Base-by-base conservation (phyloP, 2,329 filamentous ascomycete species). In the Periconia sp. region DNA sequence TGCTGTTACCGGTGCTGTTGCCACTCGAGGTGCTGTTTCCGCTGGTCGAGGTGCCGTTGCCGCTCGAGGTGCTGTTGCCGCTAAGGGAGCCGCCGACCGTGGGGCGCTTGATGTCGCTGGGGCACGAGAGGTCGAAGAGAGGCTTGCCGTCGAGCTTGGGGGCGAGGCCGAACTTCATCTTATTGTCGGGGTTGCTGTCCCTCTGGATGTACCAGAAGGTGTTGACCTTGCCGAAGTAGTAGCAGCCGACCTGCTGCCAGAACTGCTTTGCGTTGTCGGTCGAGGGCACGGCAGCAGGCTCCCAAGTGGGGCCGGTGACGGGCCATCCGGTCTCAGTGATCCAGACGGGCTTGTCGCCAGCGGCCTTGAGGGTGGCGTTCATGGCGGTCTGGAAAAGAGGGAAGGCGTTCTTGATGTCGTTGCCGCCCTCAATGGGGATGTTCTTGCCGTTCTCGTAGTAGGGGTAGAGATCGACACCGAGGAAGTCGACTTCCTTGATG, bases 161-260 rank as follows among this genome's bases (percentile, higher is more conserved):
- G 64, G 80, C 82, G 58, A 85, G 79, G 68, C 76, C 81, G 49
- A 85, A 85, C 76, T 83, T 82, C 74, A 81, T 77, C 67, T 77
- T 65, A 77, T 85, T 84, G 69, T 78, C 81, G 47, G 81, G 79
- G 77, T 84, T 84, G 47, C 66, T 63, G 48, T 73, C 70, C 9
- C 63, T 63, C 6, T 72, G 62, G 7, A 64, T 68, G 58, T 73
- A 74, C 69, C 69, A 74, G 59, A 67, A 74, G 35, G 66, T 63
- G 56, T 73, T 68, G 53, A 50, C 59, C 58, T 63, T 63, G 50
- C 65, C 65, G 45, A 73, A 73, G 11, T 70, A 52, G 27, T 65
- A 53, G 59, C 70, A 73, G 9, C 67, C 70, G n/a, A 73, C 61
- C 9, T 64, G 58, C 47, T 67, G 61, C 69, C 69, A 73, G 62